phyloP scores from a whole-genome alignment of 345 rosid genomes.

The Raphanus sativus region DNA sequence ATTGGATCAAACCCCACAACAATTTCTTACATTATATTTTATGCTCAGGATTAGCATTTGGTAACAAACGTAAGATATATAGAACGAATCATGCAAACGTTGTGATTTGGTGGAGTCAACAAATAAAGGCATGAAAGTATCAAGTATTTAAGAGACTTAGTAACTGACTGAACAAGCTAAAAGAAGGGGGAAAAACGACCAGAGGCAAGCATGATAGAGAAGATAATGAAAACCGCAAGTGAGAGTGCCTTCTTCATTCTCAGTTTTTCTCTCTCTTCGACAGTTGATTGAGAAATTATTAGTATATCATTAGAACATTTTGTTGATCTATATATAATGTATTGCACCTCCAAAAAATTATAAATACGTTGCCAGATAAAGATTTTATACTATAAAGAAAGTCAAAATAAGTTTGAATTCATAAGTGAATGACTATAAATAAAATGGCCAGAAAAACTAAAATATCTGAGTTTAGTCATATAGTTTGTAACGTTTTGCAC shows the following conservation, averaged over 20 bases:
- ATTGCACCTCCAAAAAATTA: not conserved
- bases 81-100: not conserved
- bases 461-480: not conserved
- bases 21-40: not conserved
- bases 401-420: not conserved
- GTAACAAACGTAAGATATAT: not conserved
- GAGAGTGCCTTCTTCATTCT: constrained; percentile 13
- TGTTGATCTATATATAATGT: constrained; percentile 4
- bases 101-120: not conserved
- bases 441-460: not conserved
- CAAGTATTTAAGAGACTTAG: not conserved
- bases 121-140: not conserved
- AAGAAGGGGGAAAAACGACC: not conserved
- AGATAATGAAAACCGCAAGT: constrained; percentile 12
- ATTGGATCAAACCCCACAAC: not conserved
- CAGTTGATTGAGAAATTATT: not conserved
- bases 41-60: not conserved
- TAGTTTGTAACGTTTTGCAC: not conserved
- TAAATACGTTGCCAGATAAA: not conserved
- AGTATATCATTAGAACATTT: not conserved
- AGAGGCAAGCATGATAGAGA: constrained; percentile 14
- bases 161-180: not conserved
- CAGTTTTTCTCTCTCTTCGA: not conserved
- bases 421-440: not conserved
- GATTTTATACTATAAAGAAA: not conserved